phyloP scores from a whole-genome alignment of 78 protist species.

The Isochrysis galbana region DNA sequence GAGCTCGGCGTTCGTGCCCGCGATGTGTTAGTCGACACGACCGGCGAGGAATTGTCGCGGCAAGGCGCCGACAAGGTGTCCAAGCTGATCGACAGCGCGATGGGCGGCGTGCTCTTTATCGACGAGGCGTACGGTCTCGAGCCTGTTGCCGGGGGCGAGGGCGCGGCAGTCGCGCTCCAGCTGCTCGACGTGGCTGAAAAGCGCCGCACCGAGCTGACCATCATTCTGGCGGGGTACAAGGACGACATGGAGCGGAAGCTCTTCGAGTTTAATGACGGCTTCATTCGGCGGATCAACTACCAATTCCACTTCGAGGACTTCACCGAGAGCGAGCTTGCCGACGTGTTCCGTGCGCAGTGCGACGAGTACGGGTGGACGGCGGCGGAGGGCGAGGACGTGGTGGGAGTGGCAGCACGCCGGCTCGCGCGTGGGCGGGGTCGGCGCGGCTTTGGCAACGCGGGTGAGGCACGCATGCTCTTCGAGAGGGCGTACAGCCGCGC shows the following conservation, averaged over 20 bases:
- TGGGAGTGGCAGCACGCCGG: background rate
- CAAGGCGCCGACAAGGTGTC: background rate
- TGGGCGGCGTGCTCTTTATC: conserved; percentile 46
- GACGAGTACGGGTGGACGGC: background rate
- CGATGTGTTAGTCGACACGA: background rate
- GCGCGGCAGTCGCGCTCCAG: background rate
- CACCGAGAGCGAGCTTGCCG: background rate
- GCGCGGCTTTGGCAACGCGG: background rate
- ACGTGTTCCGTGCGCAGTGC: background rate
- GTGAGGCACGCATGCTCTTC: background rate
- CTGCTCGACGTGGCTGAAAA: background rate
- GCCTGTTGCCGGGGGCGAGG: background rate
- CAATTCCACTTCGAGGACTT: background rate
- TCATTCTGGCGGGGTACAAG: background rate
- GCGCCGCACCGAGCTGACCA: background rate
- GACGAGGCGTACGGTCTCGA: conserved; percentile 50
- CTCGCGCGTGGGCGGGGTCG: background rate
- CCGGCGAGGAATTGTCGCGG: background rate
- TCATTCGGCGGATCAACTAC: background rate
- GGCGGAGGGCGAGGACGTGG: background rate
- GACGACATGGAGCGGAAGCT: conserved; percentile 1
- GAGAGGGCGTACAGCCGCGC: background rate
- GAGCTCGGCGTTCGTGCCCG: background rate
- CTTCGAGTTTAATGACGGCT: background rate
- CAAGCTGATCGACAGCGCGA: background rate